phyloP scores from a whole-genome alignment of 1,284 basidiomycete genomes.

The Erythrobasidium hasegawianum region DNA sequence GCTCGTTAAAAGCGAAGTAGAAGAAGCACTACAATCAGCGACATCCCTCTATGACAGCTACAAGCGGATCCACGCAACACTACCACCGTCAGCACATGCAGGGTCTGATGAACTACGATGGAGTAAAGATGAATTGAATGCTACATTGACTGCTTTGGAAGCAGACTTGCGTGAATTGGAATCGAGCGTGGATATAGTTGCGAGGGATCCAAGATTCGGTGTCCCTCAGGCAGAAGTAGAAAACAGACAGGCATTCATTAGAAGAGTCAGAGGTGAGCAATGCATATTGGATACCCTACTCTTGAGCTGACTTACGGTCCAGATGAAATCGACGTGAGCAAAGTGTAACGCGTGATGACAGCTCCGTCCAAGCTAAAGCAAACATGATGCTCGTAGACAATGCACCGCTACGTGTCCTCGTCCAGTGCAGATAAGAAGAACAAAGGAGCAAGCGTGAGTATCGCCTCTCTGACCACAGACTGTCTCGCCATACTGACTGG shows the following conservation, averaged over 20 bases:
- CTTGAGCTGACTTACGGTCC: neutral
- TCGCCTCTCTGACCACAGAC: too few relatives aligned
- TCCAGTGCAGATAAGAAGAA: too few relatives aligned
- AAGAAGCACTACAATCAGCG: slow-evolving; percentile 23
- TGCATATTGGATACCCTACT: slow-evolving; percentile 55
- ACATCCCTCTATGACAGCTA: slow-evolving; percentile 28
- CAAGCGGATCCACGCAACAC: slow-evolving; percentile 30
- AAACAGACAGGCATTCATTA: slow-evolving; percentile 67
- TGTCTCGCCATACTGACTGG: too few relatives aligned
- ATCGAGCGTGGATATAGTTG: slow-evolving; percentile 75
- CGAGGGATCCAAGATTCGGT: slow-evolving; percentile 64
- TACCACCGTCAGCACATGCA: slow-evolving; percentile 2
- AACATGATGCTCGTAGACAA: neutral
- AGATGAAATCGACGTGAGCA: slow-evolving; percentile 32
- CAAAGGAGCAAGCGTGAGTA: too few relatives aligned
- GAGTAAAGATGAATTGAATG: slow-evolving; percentile 59
- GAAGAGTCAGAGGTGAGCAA: slow-evolving; percentile 65
- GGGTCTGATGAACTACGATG: slow-evolving; percentile 34
- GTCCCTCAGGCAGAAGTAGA: slow-evolving; percentile 68
- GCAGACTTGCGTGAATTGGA: slow-evolving; percentile 82
- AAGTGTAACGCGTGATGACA: too few relatives aligned
- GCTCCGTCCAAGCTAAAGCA: too few relatives aligned
- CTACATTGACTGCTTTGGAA: slow-evolving; percentile 69
- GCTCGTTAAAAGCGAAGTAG: slow-evolving; percentile 17
- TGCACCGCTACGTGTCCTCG: neutral